A percentile compares a stretch with the other conserved stretches of the same genome.
Conservation (phyloP, 2,329 filamentous ascomycete species). For the Paraphoma sp. region DNA sequence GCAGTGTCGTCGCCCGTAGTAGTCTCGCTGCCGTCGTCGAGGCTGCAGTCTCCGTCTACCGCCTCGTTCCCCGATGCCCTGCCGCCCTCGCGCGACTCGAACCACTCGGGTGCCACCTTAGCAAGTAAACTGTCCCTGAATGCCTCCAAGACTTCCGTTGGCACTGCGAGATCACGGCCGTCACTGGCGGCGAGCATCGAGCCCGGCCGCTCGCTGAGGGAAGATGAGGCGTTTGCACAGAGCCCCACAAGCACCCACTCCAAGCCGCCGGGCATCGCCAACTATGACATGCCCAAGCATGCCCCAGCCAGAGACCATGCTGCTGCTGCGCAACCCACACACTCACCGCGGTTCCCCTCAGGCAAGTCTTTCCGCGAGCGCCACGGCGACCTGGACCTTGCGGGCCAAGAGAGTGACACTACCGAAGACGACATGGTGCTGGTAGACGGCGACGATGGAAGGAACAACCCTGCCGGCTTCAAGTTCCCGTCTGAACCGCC, state of each 20-base stretch:
- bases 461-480: constrained; percentile 28
- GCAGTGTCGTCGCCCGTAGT: constrained; percentile 45
- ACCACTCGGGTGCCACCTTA: constrained; percentile 33
- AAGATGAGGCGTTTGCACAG: constrained; percentile 34
- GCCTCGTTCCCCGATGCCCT: constrained; percentile 44
- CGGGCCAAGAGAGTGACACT: constrained; percentile 39
- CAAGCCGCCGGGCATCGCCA: constrained; percentile 24
- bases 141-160: constrained; percentile 36
- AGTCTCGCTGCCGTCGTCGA: constrained; percentile 44
- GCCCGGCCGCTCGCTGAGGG: constrained; percentile 18
- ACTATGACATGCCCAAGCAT: constrained; percentile 25
- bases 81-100: constrained; percentile 45
- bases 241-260: constrained; percentile 36
- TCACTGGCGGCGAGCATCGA: constrained; percentile 33
- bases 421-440: constrained; percentile 39
- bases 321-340: constrained; percentile 11
- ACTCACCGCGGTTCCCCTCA: constrained; percentile 27
- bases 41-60: constrained; percentile 48
- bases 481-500: constrained; percentile 27
- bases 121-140: constrained; percentile 42
- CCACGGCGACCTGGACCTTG: constrained; percentile 31
- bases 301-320: constrained; percentile 23
- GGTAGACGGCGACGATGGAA: constrained; percentile 27
- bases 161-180: constrained; percentile 37
- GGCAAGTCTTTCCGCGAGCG: constrained; percentile 25